Percentiles rank a stretch among this genome's conserved stretches.
Conservation (phyloP, 2,329 filamentous ascomycete species). For the Colletotrichum lupini region DNA sequence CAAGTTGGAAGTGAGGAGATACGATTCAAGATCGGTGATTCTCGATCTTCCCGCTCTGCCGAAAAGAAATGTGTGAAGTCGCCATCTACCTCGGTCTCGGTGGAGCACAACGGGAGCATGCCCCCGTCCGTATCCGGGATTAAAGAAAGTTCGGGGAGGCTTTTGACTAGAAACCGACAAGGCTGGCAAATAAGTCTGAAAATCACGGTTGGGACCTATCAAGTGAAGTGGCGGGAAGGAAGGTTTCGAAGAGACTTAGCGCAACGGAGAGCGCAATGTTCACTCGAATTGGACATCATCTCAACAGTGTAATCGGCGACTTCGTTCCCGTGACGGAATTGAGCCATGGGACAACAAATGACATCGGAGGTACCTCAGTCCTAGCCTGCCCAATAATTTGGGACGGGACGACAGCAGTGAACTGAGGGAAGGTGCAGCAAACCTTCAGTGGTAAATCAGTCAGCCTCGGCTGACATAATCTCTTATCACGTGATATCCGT, state of each 20-base stretch:
- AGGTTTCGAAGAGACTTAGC: slow-evolving; percentile 8
- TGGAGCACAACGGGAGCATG: neutral
- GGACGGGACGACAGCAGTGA: neutral
- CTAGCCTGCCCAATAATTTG: neutral
- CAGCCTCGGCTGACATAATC: slow-evolving; percentile 43
- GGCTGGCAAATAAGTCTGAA: slow-evolving; percentile 12
- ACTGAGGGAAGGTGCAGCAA: neutral
- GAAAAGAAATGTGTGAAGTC: slow-evolving; percentile 21
- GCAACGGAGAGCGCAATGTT: slow-evolving; percentile 3
- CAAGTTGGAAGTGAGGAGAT: neutral
- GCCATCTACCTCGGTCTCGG: slow-evolving; percentile 6
- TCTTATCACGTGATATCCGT: slow-evolving; percentile 46
- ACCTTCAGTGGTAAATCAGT: neutral
- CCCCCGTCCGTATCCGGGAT: neutral
- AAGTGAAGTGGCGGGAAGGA: neutral
- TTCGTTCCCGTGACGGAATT: neutral
- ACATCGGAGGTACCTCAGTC: neutral
- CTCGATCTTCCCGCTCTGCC: neutral
- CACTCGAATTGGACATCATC: slow-evolving; percentile 2
- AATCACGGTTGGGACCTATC: neutral
- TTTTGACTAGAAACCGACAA: neutral
- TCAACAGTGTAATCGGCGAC: neutral
- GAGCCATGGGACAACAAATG: neutral
- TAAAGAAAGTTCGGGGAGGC: slow-evolving; percentile 11
- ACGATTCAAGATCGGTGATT: neutral